phyloP scores from a whole-genome alignment of 2,329 filamentous ascomycete species.

The Sporothrix curviconia region DNA sequence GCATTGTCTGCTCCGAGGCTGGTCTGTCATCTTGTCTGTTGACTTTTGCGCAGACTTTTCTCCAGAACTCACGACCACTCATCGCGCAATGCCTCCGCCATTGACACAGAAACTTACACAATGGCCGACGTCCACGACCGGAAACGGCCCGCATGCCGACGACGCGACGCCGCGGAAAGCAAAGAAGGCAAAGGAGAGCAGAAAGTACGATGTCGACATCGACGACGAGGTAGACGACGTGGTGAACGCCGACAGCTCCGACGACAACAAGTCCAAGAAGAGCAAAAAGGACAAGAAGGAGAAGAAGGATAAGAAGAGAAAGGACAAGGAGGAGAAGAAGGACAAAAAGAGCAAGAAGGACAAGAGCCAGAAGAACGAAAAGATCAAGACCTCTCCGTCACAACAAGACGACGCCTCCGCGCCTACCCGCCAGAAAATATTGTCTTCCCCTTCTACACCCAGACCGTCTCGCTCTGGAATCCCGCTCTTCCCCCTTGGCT shows the following conservation, averaged over 20 bases:
- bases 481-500: slow-evolving; percentile 64
- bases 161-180: slow-evolving; percentile 12
- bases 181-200: slow-evolving; percentile 16
- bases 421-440: neutral
- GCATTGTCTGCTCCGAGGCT: neutral
- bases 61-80: too few relatives aligned
- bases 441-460: slow-evolving; percentile 65
- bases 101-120: neutral
- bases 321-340: neutral
- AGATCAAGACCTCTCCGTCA: neutral
- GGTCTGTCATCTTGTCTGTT: neutral
- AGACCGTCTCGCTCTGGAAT: slow-evolving; percentile 78
- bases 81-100: slow-evolving; percentile 12
- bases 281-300: slow-evolving; percentile 8
- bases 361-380: neutral
- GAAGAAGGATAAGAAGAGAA: slow-evolving; percentile 11
- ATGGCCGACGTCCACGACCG: slow-evolving; percentile 9
- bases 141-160: slow-evolving; percentile 11
- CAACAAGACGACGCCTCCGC: neutral
- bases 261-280: slow-evolving; percentile 2
- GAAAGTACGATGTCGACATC: too few relatives aligned
- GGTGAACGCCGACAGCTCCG: neutral
- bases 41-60: neutral
- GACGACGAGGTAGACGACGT: neutral
- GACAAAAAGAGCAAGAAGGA: neutral